Evolutionary conservation across 768 basidiomycete species (phyloP).

Genomic region (Mycena haematopus): DNA sequence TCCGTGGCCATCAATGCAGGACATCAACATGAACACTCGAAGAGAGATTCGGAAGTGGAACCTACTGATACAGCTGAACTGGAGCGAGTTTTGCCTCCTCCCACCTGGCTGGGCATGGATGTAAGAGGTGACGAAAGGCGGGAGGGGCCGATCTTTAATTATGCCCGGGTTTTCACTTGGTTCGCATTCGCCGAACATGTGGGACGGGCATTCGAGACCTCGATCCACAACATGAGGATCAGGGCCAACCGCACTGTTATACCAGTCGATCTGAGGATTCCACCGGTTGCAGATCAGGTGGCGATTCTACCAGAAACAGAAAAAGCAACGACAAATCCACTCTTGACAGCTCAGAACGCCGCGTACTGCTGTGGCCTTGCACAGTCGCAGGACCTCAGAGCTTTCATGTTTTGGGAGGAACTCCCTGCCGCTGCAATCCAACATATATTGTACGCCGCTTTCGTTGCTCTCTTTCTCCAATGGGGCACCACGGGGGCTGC

Average conservation of each 20-base stretch:
- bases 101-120: slow-evolving; percentile 20
- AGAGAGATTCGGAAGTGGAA: no score
- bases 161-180: slow-evolving; percentile 27
- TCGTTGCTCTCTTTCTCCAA: slow-evolving; percentile 36
- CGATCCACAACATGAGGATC: slow-evolving; percentile 1
- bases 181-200: slow-evolving; percentile 18
- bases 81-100: no score
- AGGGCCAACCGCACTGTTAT: no score
- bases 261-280: no score
- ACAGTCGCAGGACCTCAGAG: slow-evolving; percentile 1
- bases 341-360: background rate
- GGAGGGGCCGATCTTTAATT: slow-evolving; percentile 30
- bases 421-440: slow-evolving; percentile 1
- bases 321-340: no score
- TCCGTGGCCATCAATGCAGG: no score
- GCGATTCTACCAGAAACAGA: no score
- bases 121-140: slow-evolving; percentile 24
- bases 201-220: background rate
- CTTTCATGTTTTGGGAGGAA: background rate
- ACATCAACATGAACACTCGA: no score
- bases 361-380: slow-evolving; percentile 2
- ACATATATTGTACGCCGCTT: slow-evolving; percentile 33
- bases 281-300: no score
- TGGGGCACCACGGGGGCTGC: slow-evolving; percentile 40
- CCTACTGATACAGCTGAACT: no score